Base-by-base conservation (phyloP, 208 protist genomes). In the Leishmania amazonensis region DNA sequence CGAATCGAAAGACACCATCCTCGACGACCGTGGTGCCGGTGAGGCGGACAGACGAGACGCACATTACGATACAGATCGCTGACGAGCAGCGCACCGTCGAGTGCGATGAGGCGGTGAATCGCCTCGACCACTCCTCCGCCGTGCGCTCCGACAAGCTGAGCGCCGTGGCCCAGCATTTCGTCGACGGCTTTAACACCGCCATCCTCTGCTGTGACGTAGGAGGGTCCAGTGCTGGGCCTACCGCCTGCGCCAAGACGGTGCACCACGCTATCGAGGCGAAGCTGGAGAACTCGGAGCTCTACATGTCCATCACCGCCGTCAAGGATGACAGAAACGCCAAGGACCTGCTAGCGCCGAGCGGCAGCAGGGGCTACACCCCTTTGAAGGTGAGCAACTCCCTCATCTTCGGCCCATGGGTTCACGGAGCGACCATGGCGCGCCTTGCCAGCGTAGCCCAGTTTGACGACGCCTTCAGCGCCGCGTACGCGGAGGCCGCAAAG, bases 391-490 rank as follows among this genome's bases (percentile, higher is more conserved):
- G 82, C 49, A 89, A 81, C 62, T 94, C 91, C 40, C 91, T 88
- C 19, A 81, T 92, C n/a, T 92, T 92, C 72, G 91, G 91, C 19
- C 91, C 91, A 7, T 87, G 75, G 67, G 75, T 89, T 21, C 38
- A 83, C 75, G 82, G 72, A 49, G 78, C 86, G 40, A 83, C 78
- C 75, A 80, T 93, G 77, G 51, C 78, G 73, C 82, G 35, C 19
- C 24, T 90, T 6, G 73, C 47, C n/a, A 82, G 77, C 28, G 60
- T 76, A 42, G 65, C 62, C 3, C 47, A 49, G 35, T 83, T 93
- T 28, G 81, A 89, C 73, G 21, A 7, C 38, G 60, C 76, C 57
- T 78, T 93, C 42, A 72, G 57, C 19, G 47, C 70, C 7, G 90
- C 85, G 47, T 28, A 64, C 60, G 47, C 72, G 15, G 81, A 85